Conservation (phyloP, 306 rosid genomes). For the Castanea mollissima region DNA sequence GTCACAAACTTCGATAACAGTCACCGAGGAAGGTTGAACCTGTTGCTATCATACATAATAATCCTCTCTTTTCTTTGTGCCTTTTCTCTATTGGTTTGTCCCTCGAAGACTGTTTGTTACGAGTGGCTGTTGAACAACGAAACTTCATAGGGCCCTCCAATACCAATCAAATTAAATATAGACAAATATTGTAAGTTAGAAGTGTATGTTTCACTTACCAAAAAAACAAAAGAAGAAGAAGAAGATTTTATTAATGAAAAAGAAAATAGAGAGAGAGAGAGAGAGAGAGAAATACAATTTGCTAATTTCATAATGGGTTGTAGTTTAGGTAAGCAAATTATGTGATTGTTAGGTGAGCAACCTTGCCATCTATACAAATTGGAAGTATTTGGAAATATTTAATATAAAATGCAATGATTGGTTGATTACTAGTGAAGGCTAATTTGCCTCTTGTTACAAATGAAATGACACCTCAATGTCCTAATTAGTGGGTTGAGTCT, state of each 20-base stretch:
- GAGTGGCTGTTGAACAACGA: constrained; percentile 11
- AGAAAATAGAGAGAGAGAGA: too few relatives aligned
- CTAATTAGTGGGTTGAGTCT: too few relatives aligned
- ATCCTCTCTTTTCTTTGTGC: not conserved
- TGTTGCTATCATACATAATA: too few relatives aligned
- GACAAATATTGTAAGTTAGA: not conserved
- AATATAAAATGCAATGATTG: too few relatives aligned
- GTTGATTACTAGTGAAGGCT: too few relatives aligned
- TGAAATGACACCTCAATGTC: too few relatives aligned
- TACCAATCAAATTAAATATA: not conserved
- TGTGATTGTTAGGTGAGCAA: not conserved
- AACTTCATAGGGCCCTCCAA: constrained; percentile 10
- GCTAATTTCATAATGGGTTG: too few relatives aligned
- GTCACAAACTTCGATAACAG: too few relatives aligned
- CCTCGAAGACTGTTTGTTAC: not conserved
- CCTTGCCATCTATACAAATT: not conserved
- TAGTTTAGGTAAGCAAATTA: not conserved
- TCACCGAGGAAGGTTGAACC: not conserved
- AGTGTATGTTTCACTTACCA: not conserved
- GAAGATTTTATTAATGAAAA: too few relatives aligned
- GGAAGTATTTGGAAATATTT: too few relatives aligned
- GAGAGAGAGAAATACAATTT: too few relatives aligned
- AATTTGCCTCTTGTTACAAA: too few relatives aligned
- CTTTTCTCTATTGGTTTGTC: not conserved
- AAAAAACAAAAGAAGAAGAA: not conserved